phyloP scores from a whole-genome alignment of 2,329 filamentous ascomycete species.

The Claviceps purpurea region DNA sequence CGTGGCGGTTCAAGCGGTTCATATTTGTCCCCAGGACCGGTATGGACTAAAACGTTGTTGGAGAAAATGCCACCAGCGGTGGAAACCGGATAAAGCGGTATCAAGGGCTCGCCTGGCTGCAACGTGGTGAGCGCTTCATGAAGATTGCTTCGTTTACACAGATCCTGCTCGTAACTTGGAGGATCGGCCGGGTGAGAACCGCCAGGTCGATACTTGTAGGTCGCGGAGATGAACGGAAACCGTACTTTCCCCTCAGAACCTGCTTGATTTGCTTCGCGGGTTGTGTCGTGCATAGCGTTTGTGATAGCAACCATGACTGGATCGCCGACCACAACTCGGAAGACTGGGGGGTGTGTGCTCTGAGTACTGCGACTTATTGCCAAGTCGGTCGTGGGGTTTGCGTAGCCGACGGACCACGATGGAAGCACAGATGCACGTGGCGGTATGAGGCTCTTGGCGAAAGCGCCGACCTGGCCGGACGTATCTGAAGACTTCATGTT shows the following conservation, averaged over 20 bases:
- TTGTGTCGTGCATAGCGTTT: conserved; percentile 31
- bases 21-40: conserved; percentile 55
- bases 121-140: conserved; percentile 54
- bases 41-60: conserved; percentile 57
- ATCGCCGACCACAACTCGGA: conserved; percentile 41
- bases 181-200: conserved; percentile 65
- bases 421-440: conserved; percentile 35
- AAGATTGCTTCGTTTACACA: conserved; percentile 62
- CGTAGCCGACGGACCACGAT: conserved; percentile 45
- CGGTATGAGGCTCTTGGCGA: neutral
- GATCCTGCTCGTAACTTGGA: conserved; percentile 44
- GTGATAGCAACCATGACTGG: conserved; percentile 47
- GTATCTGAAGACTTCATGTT: no score
- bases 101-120: conserved; percentile 30
- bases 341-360: conserved; percentile 27
- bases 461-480: neutral
- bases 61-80: conserved; percentile 58
- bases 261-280: conserved; percentile 18
- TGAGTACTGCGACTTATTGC: conserved; percentile 21
- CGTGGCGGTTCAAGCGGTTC: conserved; percentile 40
- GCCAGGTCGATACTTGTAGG: conserved; percentile 62
- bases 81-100: conserved; percentile 57
- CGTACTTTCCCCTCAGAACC: conserved; percentile 20
- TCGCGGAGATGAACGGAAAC: conserved; percentile 57
- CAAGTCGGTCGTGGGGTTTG: conserved; percentile 35